A percentile compares a stretch with the other conserved stretches of the same genome.
phyloP scores from a whole-genome alignment of 179 eudicot species.

The Beta lomatogona region DNA sequence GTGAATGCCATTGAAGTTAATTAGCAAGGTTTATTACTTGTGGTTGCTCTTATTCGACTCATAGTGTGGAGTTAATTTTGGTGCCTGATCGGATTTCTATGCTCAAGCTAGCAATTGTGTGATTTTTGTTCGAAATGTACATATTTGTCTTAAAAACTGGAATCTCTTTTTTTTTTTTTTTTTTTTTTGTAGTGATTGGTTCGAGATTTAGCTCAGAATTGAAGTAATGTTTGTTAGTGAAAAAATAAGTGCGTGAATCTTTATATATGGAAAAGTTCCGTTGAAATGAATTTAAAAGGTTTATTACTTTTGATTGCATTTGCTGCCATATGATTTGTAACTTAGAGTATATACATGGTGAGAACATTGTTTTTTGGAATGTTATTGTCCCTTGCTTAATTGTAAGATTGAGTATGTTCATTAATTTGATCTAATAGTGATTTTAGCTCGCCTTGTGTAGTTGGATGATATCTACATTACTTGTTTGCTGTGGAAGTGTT shows the following conservation, averaged over 20 bases:
- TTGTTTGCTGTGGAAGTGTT: neutral
- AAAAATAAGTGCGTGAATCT: neutral
- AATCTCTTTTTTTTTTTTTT: neutral
- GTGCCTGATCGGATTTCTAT: too few relatives aligned
- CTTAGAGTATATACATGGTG: neutral
- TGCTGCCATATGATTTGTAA: neutral
- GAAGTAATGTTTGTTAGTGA: neutral
- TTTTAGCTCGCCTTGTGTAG: neutral
- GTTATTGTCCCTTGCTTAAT: neutral
- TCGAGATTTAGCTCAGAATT: neutral
- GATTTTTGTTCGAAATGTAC: too few relatives aligned
- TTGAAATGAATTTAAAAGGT: neutral
- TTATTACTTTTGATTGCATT: conserved; percentile 3
- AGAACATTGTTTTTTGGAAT: neutral
- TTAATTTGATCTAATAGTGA: neutral
- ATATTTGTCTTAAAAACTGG: neutral
- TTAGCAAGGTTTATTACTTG: neutral
- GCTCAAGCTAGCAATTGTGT: too few relatives aligned
- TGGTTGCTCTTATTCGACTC: neutral
- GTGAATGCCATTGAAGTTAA: neutral
- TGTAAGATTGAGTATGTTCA: neutral
- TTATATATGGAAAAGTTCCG: neutral
- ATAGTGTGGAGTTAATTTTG: neutral
- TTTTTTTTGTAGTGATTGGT: neutral
- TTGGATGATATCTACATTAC: neutral